Base-by-base conservation (phyloP, 441 rosid species). In the Aleurites moluccanus region DNA sequence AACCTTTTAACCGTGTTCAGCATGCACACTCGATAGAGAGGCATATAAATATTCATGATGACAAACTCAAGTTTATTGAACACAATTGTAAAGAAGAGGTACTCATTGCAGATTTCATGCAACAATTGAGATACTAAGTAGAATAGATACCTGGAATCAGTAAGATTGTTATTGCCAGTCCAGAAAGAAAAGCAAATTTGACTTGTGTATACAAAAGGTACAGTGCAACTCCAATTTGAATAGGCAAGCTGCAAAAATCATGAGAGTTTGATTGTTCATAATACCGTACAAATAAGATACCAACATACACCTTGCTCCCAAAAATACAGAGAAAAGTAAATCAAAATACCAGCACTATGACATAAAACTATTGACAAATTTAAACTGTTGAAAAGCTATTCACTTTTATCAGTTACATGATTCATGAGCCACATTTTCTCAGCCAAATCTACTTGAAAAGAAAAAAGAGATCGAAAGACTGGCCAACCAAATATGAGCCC, bases 191-290 rank as follows among this genome's bases (percentile, higher is more conserved):
- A 66, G 99, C 96, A 79, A 91, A 90, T 80, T 91, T 85, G 74
- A 93, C 98, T 89, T 95, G 99, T 21, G 92, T 91, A 80, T 91
- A 95, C 70, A 95, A 79, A 72, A 95, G 91, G 83, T 87, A 95
- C 79, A 95, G 78, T n/a, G 98, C 96, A 75, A 92, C 76, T 67
- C 96, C 98, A 78, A 95, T 92, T 87, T 95, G 99, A 81, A 95
- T 79, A 78, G 98, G 99, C 86, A 95, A 80, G 90, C 97, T 95
- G 98, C 85, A 85, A 86, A 8, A 60, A 62, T 64, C 73, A 75
- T 57, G 25, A 33, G 50, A 80, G 65, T 21, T 56, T 38, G 20
- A 10, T 55, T 25, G 59, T 28, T 60, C 20, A 71, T 40, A 27
- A 3, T 52, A 33, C 35, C 6, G 9, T 21, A 30, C n/a, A 72